Evolutionary conservation across 441 rosid genomes (phyloP).

Genomic region (Breynia disticha): DNA sequence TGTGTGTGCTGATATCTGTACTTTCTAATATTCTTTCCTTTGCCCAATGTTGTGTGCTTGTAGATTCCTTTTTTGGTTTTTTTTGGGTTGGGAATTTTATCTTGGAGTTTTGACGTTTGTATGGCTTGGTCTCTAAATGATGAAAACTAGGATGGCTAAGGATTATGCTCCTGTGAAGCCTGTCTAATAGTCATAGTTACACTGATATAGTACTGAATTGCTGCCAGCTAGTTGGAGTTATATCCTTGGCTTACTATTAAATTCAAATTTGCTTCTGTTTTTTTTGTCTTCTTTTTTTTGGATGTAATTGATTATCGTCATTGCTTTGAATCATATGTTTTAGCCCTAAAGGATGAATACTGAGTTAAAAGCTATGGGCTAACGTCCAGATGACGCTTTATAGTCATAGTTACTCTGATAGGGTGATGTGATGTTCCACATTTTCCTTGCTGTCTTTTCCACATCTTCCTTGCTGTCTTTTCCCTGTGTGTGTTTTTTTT

Average conservation of each 20-base stretch:
- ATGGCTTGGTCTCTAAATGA: slow-evolving; percentile 27
- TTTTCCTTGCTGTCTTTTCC: background rate
- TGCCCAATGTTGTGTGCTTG: too few species aligned
- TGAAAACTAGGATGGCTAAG: slow-evolving; percentile 28
- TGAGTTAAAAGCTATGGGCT: slow-evolving; percentile 34
- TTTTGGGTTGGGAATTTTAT: too few species aligned
- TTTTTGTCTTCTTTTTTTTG: too few species aligned
- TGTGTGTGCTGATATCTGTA: slow-evolving; percentile 15
- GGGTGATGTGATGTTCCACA: slow-evolving; percentile 6
- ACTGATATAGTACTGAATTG: slow-evolving; percentile 23
- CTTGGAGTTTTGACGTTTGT: background rate
- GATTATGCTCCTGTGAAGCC: slow-evolving; percentile 30
- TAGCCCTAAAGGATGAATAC: slow-evolving; percentile 31
- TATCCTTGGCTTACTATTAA: too few species aligned
- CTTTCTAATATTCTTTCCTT: background rate
- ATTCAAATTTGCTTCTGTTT: background rate
- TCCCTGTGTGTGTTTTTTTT: too few species aligned
- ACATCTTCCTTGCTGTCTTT: too few species aligned
- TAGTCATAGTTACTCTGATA: slow-evolving; percentile 69
- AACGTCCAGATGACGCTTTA: slow-evolving; percentile 38
- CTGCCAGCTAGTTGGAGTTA: too few species aligned
- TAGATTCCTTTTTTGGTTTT: too few species aligned
- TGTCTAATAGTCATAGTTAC: slow-evolving; percentile 36
- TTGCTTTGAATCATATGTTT: background rate
- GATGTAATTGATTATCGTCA: background rate